phyloP scores from a whole-genome alignment of 1,139 yeast genomes.

The Protomyces macrosporus region DNA sequence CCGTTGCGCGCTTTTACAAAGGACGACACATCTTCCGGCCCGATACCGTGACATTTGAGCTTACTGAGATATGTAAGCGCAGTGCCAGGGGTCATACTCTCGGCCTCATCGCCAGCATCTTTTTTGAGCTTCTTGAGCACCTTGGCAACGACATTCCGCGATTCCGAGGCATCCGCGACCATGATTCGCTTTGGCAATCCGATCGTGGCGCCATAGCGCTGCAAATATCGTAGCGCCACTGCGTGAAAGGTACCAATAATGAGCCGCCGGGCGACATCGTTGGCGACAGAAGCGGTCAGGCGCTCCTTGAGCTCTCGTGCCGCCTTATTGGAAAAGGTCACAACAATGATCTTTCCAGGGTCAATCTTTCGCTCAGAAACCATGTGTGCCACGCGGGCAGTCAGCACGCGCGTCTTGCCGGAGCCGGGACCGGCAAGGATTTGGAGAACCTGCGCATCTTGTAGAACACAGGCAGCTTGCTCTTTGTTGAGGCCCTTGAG shows the following conservation, averaged over 20 bases:
- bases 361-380: constrained; percentile 49
- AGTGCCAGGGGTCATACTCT: not conserved
- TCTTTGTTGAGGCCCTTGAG: constrained; percentile 8
- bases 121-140: constrained; percentile 10
- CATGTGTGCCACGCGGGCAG: constrained; percentile 65
- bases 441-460: constrained; percentile 45
- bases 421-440: constrained; percentile 92
- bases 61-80: constrained; percentile 7
- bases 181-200: constrained; percentile 46
- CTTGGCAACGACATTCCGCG: constrained; percentile 9
- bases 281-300: constrained; percentile 44
- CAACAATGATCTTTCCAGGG: constrained; percentile 65
- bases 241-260: constrained; percentile 85
- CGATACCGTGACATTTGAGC: constrained; percentile 1
- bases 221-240: constrained; percentile 59
- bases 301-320: constrained; percentile 76
- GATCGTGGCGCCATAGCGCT: constrained; percentile 51
- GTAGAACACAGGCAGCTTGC: constrained; percentile 16
- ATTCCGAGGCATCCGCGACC: constrained; percentile 65
- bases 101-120: not conserved
- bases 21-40: not conserved
- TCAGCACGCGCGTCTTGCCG: constrained; percentile 63
- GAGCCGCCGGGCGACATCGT: constrained; percentile 43
- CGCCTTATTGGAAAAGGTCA: constrained; percentile 88
- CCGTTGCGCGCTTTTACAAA: not conserved